Base-by-base conservation (phyloP, 1,284 basidiomycete species). In the Apiotrichum laibachii region DNA sequence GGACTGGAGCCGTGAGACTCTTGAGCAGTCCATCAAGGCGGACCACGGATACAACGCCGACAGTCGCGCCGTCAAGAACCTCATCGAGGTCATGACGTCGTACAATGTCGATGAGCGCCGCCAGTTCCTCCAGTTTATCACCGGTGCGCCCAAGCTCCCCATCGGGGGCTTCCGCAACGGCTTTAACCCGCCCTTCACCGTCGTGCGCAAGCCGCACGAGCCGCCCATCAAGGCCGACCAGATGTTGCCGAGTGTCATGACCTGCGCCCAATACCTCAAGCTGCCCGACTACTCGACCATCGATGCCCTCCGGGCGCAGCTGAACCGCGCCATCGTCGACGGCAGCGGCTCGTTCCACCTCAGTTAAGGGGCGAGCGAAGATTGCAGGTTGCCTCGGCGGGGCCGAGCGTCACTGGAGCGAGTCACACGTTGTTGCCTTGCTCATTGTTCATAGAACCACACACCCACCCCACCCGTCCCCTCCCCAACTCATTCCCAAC, bases 21-120 rank as follows among this genome's bases (percentile, higher is more conserved):
- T 99, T 47, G 86, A 85, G 55, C 90, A 93, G 72, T 85, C 88
- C 7, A 80, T 98, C 78, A 98, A 98, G 78, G 95, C 96, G 12
- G 96, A 99, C 72, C 96, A 99, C 75, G 96, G 96, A 12, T 98
- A 95, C 82, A 94, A 94, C 66, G 86, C 89, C 21, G 95, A 98
- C 75, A 95, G 91, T 72, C 85, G 86, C 34, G 86, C 92, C 1
- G 93, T 99, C 66, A 86, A 87, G 47, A 87, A 93, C 71, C 82
- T 99, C 61, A 80, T 97, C 40, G 88, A 89, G 58, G 85, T 94
- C 68, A 90, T 99, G 86, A 82, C 90, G 0, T 83, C 85, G 53
- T 97, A 90, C 71, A 86, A 90, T 67, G 77, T 77, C 21, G 76
- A 83, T 2, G 84, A 86, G 47, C 86, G 95, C 43, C 86, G 96